These are phyloP conservation scores for Ogataea angusta DNA, from an alignment of 805 yeast species.

Conservation along the genomic window DNA sequence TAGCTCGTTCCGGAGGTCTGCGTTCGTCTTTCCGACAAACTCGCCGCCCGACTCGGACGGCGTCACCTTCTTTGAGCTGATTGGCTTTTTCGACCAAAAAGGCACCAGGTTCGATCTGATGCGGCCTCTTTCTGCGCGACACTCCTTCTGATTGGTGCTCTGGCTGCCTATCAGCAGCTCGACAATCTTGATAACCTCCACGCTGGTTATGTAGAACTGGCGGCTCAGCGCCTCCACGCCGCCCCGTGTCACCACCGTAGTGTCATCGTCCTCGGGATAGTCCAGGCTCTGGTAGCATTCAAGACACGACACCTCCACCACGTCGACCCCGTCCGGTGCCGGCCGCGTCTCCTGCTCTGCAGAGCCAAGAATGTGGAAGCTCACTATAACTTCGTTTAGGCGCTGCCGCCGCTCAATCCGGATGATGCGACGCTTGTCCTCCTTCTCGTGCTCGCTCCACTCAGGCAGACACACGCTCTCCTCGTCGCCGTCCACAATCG, in stretches of 20 bases:
- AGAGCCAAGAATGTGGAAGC: conserved; percentile 50
- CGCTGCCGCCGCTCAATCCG: conserved; percentile 54
- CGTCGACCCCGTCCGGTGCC: conserved; percentile 40
- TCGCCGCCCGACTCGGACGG: conserved; percentile 11
- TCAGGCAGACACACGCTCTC: conserved; percentile 48
- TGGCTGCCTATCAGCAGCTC: conserved; percentile 56
- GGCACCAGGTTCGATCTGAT: conserved; percentile 64
- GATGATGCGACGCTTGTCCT: conserved; percentile 54
- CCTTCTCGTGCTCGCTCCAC: conserved; percentile 46
- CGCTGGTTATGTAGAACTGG: conserved; percentile 57
- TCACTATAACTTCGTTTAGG: conserved; percentile 44
- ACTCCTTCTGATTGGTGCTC: conserved; percentile 43
- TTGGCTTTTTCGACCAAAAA: conserved; percentile 61
- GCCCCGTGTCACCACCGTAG: conserved; percentile 20
- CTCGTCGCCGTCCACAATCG: conserved; percentile 43
- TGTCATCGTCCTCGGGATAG: conserved; percentile 22
- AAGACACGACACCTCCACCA: conserved; percentile 59
- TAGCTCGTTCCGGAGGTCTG: conserved; percentile 47
- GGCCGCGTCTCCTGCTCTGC: conserved; percentile 41
- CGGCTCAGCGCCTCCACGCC: conserved; percentile 25
- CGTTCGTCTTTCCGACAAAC: conserved; percentile 20
- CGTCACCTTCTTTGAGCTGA: conserved; percentile 40
- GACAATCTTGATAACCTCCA: conserved; percentile 63
- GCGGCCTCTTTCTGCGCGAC: conserved; percentile 63
- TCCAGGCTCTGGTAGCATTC: conserved; percentile 37